Percentiles rank a stretch among this genome's conserved stretches.
phyloP scores from a whole-genome alignment of 2,329 filamentous ascomycete genomes.

The Nothopassalora personata region DNA sequence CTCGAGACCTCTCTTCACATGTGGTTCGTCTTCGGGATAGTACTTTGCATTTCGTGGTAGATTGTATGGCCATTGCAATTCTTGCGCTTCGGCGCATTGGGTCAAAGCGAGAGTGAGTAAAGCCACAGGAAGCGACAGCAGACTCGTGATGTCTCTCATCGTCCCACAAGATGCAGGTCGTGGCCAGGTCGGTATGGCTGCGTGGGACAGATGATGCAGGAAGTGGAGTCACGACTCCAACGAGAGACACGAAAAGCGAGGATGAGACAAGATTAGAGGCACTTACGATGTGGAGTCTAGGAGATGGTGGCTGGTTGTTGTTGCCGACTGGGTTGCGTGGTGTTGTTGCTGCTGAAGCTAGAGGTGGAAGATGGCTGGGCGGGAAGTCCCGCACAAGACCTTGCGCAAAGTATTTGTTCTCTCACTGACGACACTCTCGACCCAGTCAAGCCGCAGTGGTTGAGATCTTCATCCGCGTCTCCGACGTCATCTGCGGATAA shows the following conservation, averaged over 20 bases:
- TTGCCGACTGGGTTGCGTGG: not conserved
- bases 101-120: conserved; percentile 14
- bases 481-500: no score
- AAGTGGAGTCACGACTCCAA: not conserved
- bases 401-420: no score
- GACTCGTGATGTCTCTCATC: conserved; percentile 22
- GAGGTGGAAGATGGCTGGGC: not conserved
- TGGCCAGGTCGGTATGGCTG: not conserved
- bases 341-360: not conserved
- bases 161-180: not conserved
- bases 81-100: conserved; percentile 19
- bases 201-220: not conserved
- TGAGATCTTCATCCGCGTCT: no score
- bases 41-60: conserved; percentile 43
- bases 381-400: not conserved
- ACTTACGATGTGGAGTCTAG: not conserved
- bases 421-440: no score
- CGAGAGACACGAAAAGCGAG: not conserved
- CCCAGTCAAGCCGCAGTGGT: no score
- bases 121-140: conserved; percentile 26
- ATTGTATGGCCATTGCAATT: conserved; percentile 43
- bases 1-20: conserved; percentile 39
- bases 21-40: conserved; percentile 44
- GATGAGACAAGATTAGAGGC: not conserved
- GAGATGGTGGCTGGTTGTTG: not conserved